phyloP scores from a whole-genome alignment of 2,329 filamentous ascomycete species.

The Ophiocordyceps unilateralis region DNA sequence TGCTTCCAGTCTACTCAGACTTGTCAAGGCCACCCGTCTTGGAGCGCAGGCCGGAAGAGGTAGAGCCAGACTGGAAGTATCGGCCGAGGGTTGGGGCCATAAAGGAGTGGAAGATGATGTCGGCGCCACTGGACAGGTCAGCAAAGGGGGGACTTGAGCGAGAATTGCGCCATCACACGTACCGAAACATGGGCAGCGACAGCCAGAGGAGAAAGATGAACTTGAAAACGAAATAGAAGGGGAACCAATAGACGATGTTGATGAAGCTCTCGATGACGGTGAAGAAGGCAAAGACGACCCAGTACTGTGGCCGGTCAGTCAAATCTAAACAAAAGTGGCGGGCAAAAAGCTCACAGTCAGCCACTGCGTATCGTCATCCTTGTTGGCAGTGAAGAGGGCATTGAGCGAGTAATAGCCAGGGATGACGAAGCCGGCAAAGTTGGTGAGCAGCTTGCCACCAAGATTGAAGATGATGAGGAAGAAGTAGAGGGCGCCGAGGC shows the following conservation, averaged over 20 bases:
- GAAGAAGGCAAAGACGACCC: conserved; percentile 72
- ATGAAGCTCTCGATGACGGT: conserved; percentile 70
- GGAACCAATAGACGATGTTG: conserved; percentile 83
- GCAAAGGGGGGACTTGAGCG: not conserved
- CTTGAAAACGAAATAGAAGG: conserved; percentile 99
- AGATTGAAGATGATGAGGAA: conserved; percentile 90
- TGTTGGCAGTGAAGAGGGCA: conserved; percentile 55
- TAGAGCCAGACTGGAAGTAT: conserved; percentile 66
- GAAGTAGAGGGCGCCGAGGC: conserved; percentile 64
- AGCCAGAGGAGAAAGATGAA: conserved; percentile 96
- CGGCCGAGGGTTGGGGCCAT: conserved; percentile 79
- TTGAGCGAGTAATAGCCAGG: conserved; percentile 72
- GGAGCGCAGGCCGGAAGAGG: conserved; percentile 73
- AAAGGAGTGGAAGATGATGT: conserved; percentile 93
- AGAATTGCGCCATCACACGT: conserved; percentile 21
- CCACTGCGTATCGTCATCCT: conserved; percentile 70
- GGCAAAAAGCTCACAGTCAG: conserved; percentile 37
- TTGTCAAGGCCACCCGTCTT: conserved; percentile 69
- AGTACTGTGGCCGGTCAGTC: conserved; percentile 43
- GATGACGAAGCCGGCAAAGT: conserved; percentile 67
- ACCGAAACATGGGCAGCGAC: conserved; percentile 86
- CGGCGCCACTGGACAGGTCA: conserved; percentile 55
- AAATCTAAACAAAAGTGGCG: not conserved
- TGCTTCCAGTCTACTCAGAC: conserved; percentile 34
- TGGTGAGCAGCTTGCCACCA: conserved; percentile 73